Percentiles rank a stretch among this genome's conserved stretches.
Conservation (phyloP, 2,329 filamentous ascomycete genomes). For the Talaromyces sp. region DNA sequence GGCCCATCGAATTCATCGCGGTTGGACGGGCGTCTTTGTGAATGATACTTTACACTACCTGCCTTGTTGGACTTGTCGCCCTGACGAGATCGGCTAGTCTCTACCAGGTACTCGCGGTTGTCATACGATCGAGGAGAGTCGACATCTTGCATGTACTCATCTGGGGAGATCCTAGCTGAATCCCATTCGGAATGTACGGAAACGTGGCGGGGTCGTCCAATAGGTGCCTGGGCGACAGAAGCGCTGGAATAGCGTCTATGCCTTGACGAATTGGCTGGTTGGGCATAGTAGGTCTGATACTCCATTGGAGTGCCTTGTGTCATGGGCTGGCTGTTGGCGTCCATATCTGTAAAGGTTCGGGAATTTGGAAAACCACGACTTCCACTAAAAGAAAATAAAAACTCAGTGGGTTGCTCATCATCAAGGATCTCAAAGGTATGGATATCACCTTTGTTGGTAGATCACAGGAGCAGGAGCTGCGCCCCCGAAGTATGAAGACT, state of each 20-base stretch:
- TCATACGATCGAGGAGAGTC: slow-evolving; percentile 35
- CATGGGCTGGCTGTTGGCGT: slow-evolving; percentile 28
- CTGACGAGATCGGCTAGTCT: slow-evolving; percentile 34
- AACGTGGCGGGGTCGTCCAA: slow-evolving; percentile 32
- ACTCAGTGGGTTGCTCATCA: slow-evolving; percentile 22
- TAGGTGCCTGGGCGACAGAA: slow-evolving; percentile 34
- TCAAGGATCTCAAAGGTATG: not conserved
- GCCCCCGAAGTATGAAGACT: slow-evolving; percentile 31
- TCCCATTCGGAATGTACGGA: slow-evolving; percentile 38
- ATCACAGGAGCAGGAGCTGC: slow-evolving; percentile 32
- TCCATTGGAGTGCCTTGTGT: slow-evolving; percentile 32
- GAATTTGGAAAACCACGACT: slow-evolving; percentile 33
- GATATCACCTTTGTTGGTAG: slow-evolving; percentile 40
- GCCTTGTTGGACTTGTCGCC: slow-evolving; percentile 30
- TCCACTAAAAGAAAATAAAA: slow-evolving; percentile 27
- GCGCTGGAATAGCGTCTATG: slow-evolving; percentile 33
- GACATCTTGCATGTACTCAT: slow-evolving; percentile 35
- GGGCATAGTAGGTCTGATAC: slow-evolving; percentile 32
- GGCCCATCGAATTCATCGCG: slow-evolving; percentile 88
- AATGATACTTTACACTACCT: slow-evolving; percentile 37
- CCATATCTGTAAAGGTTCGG: slow-evolving; percentile 30
- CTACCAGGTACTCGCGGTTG: slow-evolving; percentile 37
- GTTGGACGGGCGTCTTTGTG: slow-evolving; percentile 71
- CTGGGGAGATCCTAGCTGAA: slow-evolving; percentile 31
- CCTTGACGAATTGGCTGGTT: slow-evolving; percentile 28